Base-by-base conservation (phyloP, 306 rosid genomes). In the Rosa chinensis region DNA sequence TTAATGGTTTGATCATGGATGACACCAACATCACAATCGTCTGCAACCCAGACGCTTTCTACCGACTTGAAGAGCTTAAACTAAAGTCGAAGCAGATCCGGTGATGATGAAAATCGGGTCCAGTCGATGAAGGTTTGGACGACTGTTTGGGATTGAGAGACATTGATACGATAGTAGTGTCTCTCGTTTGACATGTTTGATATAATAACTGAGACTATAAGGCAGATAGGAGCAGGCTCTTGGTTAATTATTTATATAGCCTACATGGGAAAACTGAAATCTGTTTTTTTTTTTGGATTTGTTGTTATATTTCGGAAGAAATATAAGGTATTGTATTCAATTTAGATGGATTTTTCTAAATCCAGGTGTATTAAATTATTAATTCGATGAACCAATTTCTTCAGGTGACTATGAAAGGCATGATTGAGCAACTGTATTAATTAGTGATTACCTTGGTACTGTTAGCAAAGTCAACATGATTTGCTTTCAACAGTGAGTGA, bases 161-260 rank as follows among this genome's bases (percentile, higher is more conserved):
- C 70, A 66, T 66, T 39, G 70, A 66, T 66, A 16, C 70, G 45
- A 39, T 66, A 66, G 47, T 37, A 37, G 21, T 66, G 70, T 39
- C 70, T 66, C 70, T 35, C 23, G 6, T 39, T 17, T 35, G 70
- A 66, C 70, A 35, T 66, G 70, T 5, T 66, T 63, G 45, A 16
- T 56, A 55, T 55, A 55, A 4, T 2, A 5, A 8, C 32, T 23
- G 32, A 59, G 16, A 21, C 63, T 56, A 56, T n/a, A n/a, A 1
- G 39, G 67, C 67, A 61, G 17, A 23, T 12, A 61, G 67, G 67
- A 61, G 66, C 5, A 25, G n/a, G 21, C 8, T 52, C 10, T 59
- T 25, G n/a, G 45, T 35, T 37, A 63, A 16, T 37, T 44, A 2
- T 2, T 44, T 66, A 66, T 66, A 37, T 66, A 66, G 47, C 47